These are phyloP conservation scores for Fusarium sp. DNA, from an alignment of 2,329 filamentous ascomycete species.

Conservation along the genomic window DNA sequence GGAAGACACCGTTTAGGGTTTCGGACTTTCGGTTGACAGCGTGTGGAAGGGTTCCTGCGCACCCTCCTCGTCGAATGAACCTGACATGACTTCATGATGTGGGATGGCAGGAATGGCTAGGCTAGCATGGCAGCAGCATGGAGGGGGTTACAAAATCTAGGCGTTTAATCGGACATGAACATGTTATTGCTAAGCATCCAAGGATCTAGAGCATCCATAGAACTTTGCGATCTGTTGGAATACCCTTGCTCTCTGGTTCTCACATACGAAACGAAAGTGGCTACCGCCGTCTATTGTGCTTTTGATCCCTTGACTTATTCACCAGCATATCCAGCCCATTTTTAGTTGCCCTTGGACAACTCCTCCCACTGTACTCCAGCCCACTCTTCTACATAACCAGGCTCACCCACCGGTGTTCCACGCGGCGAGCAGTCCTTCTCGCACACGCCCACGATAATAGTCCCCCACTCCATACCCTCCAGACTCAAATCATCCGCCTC, in stretches of 20 bases:
- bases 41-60: slow-evolving; percentile 29
- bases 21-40: slow-evolving; percentile 8
- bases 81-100: slow-evolving; percentile 45
- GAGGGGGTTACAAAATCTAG: slow-evolving; percentile 46
- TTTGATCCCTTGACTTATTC: slow-evolving; percentile 18
- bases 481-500: slow-evolving; percentile 78
- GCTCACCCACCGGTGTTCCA: slow-evolving; percentile 68
- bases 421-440: slow-evolving; percentile 77
- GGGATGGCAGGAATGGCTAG: slow-evolving; percentile 19
- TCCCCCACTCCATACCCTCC: slow-evolving; percentile 99
- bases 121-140: slow-evolving; percentile 46
- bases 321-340: slow-evolving; percentile 1
- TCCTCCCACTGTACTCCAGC: slow-evolving; percentile 99
- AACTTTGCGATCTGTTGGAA: slow-evolving; percentile 43
- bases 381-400: slow-evolving; percentile 94
- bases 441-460: slow-evolving; percentile 88
- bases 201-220: slow-evolving; percentile 45
- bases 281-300: slow-evolving; percentile 1
- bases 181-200: slow-evolving; percentile 50
- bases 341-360: slow-evolving; percentile 54
- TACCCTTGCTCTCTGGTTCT: slow-evolving; percentile 22
- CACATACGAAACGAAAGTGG: slow-evolving; percentile 11
- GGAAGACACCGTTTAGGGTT: slow-evolving; percentile 69
- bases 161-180: slow-evolving; percentile 52
- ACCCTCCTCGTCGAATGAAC: slow-evolving; percentile 34